These are phyloP conservation scores for Glycyrrhiza uralensis DNA, from an alignment of 306 rosid species.

Conservation along the genomic window DNA sequence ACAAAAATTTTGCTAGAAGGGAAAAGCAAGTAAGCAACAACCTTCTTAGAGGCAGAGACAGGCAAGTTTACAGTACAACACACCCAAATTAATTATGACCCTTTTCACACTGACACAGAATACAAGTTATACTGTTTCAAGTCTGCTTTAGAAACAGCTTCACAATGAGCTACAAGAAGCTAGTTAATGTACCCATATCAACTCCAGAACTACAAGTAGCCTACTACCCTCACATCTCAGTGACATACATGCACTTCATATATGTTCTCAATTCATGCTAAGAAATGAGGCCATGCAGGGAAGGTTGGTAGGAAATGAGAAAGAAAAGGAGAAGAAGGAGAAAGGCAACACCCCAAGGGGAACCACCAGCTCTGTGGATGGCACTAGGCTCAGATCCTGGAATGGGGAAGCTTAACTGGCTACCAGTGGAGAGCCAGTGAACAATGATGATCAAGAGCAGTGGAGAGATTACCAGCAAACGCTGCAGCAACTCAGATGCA, in stretches of 20 bases:
- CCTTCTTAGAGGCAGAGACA: background rate
- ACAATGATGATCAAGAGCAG: conserved; percentile 54
- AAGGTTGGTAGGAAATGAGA: conserved; percentile 70
- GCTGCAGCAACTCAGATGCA: conserved; percentile 61
- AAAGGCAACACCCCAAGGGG: conserved; percentile 79
- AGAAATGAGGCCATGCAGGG: conserved; percentile 43
- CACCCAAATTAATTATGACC: background rate
- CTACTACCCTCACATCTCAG: background rate
- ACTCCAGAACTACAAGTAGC: background rate
- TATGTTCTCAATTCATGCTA: background rate
- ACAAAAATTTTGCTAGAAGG: background rate
- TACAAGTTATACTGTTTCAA: background rate
- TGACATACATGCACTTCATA: conserved; percentile 1
- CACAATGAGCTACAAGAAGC: background rate
- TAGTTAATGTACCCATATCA: background rate
- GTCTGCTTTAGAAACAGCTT: conserved; percentile 8
- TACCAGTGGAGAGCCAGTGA: conserved; percentile 70
- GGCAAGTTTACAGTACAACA: background rate
- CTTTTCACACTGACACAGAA: background rate
- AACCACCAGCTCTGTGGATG: conserved; percentile 68
- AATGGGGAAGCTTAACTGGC: conserved; percentile 51
- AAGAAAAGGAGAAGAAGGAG: conserved; percentile 46
- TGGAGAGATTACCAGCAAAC: conserved; percentile 67
- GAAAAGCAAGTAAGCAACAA: background rate
- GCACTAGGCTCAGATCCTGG: conserved; percentile 75